These are phyloP conservation scores for Morella rubra DNA, from an alignment of 306 rosid species.

Conservation along the genomic window DNA sequence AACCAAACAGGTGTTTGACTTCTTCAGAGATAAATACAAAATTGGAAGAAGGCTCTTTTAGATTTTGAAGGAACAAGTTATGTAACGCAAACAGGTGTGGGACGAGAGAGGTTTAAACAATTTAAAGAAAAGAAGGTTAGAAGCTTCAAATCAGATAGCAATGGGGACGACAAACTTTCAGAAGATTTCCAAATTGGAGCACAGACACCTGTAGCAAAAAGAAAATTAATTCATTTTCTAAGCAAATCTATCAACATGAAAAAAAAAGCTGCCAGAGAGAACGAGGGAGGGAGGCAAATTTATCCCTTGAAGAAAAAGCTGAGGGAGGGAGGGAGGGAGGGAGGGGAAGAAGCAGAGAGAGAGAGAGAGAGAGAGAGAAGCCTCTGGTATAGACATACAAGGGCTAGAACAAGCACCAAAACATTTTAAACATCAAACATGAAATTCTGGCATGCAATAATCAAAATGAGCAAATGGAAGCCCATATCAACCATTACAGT, in stretches of 20 bases:
- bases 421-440: background rate
- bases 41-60: constrained; percentile 3
- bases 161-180: background rate
- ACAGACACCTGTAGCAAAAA: background rate
- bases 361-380: background rate
- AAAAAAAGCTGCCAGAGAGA: too few relatives aligned
- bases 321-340: too few relatives aligned
- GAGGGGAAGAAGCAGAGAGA: background rate
- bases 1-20: constrained; percentile 37
- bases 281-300: too few relatives aligned
- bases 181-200: background rate
- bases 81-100: background rate
- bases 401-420: background rate
- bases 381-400: background rate
- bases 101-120: background rate
- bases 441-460: background rate
- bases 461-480: background rate
- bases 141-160: background rate
- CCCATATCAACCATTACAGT: background rate
- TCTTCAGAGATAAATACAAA: constrained; percentile 14
- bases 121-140: background rate
- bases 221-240: background rate
- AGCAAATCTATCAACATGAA: background rate
- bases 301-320: too few relatives aligned
- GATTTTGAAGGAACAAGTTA: background rate